Conservation (phyloP, 306 rosid species). For the Citrullus mucosospermus region DNA sequence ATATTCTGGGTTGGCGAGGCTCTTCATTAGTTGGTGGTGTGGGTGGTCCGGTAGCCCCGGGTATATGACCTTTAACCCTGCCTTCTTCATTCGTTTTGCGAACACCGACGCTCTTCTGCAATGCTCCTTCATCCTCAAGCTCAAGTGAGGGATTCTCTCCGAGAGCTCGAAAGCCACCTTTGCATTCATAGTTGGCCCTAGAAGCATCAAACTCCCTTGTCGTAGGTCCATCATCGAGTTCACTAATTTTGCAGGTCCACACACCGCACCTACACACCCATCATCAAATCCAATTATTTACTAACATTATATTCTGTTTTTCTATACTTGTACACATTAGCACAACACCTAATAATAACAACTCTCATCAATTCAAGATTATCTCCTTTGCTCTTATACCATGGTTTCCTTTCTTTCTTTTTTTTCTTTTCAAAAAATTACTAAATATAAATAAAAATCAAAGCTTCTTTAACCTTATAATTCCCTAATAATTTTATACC, state of each 20-base stretch:
- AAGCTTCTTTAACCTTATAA: too few relatives aligned
- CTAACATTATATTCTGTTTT: too few relatives aligned
- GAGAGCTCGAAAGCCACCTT: conserved; percentile 89
- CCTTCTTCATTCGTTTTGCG: conserved; percentile 37
- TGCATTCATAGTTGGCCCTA: conserved; percentile 93
- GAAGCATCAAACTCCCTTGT: conserved; percentile 73
- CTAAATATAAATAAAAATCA: too few relatives aligned
- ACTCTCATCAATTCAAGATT: too few relatives aligned
- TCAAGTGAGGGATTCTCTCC: conserved; percentile 75
- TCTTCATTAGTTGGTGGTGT: conserved; percentile 40
- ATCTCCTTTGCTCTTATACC: too few relatives aligned
- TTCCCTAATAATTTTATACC: too few relatives aligned
- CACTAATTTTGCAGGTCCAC: conserved; percentile 61
- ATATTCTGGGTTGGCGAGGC: conserved; percentile 44
- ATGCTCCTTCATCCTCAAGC: conserved; percentile 78
- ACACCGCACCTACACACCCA: conserved; percentile 51
- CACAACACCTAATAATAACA: too few relatives aligned
- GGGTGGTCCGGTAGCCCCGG: conserved; percentile 85
- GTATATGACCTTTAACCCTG: conserved; percentile 67
- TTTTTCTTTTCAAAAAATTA: too few relatives aligned
- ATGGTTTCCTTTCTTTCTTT: too few relatives aligned
- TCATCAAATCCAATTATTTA: background rate
- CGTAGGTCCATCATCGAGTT: conserved; percentile 87
- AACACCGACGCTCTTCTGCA: conserved; percentile 42
- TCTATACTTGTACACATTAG: too few relatives aligned